Evolutionary conservation across 352 stramenopile genomes (phyloP), one percentile per base, ranked within the genome.

Genomic region (Phytophthora idaei): DNA sequence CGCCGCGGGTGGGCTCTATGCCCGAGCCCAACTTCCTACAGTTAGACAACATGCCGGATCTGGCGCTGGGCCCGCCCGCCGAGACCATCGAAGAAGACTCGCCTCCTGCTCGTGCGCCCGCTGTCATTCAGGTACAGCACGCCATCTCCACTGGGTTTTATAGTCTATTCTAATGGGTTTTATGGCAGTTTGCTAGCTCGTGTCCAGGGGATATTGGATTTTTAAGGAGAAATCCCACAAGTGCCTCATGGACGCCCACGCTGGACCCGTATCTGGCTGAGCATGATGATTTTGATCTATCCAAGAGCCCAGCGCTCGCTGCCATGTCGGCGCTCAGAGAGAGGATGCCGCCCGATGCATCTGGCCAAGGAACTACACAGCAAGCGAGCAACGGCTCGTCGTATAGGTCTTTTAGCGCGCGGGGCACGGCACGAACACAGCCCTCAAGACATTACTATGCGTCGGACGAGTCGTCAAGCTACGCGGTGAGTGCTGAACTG

Each of bases 121-220:
- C 81, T 14, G 68, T 92, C 39, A 61, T 87, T 37, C 81, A 85
- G 74, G 78, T 84, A 52, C 47, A 25, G 4, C 25, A 15, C 14
- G 58, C 15, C 5, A 15, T 61, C 5, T 28, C 25, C 29, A 27
- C 31, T 42, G 25, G 36, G 29, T 47, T 63, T 39, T 25, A 49
- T 66, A 29, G 14, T 27, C 27, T 27, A n/a, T 61, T 52, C 14
- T 63, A 41, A 54, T 55, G 34, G 5, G 11, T 46, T 65, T 66
- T 57, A 41, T 44, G 55, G 37, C 51, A 90, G 69, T 88, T 92
- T 74, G 79, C 83, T 27, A 90, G 78, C 32, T 92, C 83, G 25
- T 92, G 83, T 63, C 83, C 83, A 0, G 80, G 74, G 8, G 76
- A 92, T 64, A 83, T 91, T 64, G 79, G 77, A 27, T 90, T 82